These are phyloP conservation scores for Vaccinium vitisidaea DNA, from an alignment of 148 eudicot species.

Conservation along the genomic window DNA sequence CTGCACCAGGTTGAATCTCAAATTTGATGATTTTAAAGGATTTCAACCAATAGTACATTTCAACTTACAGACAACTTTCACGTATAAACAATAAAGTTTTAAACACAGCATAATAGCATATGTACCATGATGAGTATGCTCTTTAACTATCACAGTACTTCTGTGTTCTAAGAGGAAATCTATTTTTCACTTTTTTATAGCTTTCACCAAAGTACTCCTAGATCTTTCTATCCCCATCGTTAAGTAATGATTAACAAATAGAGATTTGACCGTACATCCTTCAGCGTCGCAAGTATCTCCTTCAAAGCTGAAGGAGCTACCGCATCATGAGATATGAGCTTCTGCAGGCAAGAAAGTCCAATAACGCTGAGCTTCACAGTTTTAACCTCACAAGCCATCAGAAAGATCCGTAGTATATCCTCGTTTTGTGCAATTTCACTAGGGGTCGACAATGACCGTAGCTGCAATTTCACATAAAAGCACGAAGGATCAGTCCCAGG, in stretches of 20 bases:
- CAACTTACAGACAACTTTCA: neutral
- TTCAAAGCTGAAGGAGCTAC: slow-evolving; percentile 85
- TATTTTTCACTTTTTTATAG: neutral
- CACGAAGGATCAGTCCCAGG: neutral
- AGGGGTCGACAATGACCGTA: slow-evolving; percentile 83
- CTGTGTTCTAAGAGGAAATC: neutral
- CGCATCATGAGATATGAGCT: slow-evolving; percentile 91
- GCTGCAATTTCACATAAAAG: slow-evolving; percentile 50
- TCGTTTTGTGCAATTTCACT: slow-evolving; percentile 89
- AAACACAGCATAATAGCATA: neutral
- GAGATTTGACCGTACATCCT: slow-evolving; percentile 50
- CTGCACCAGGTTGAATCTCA: no score
- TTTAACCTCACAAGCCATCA: slow-evolving; percentile 96
- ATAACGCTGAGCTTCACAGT: slow-evolving; percentile 86
- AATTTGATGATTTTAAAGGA: neutral
- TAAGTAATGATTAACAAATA: neutral
- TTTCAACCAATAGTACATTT: neutral
- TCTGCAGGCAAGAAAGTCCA: slow-evolving; percentile 95
- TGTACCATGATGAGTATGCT: neutral
- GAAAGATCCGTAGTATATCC: slow-evolving; percentile 87
- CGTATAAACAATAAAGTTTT: neutral
- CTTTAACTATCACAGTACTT: neutral
- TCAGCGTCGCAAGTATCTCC: slow-evolving; percentile 81
- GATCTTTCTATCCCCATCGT: neutral
- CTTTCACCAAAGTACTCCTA: neutral